Percentiles rank a stretch among this genome's conserved stretches.
Evolutionary conservation across 345 rosid genomes (phyloP).

Genomic region (Brassica incana): DNA sequence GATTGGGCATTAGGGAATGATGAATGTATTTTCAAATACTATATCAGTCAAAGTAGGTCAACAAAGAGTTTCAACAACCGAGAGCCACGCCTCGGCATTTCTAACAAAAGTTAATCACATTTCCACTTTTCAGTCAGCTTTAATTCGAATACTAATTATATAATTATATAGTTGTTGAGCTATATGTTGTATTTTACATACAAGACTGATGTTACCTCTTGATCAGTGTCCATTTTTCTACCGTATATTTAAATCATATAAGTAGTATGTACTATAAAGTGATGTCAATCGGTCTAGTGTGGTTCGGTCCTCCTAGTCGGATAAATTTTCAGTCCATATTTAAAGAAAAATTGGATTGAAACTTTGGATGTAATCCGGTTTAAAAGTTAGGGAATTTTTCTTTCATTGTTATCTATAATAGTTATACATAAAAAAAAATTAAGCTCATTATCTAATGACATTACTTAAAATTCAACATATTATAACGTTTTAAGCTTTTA

Average conservation of each 20-base stretch:
- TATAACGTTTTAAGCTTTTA: background rate
- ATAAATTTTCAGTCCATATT: background rate
- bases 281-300: background rate
- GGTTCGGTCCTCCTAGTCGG: background rate
- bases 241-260: background rate
- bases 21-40: constrained; percentile 7
- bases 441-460: background rate
- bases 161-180: constrained; percentile 11
- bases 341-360: background rate
- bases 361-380: background rate
- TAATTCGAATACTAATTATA: constrained; percentile 6
- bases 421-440: background rate
- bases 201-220: constrained; percentile 29
- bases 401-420: background rate
- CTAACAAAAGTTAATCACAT: background rate
- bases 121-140: constrained; percentile 15
- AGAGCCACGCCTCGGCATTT: constrained; percentile 33
- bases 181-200: constrained; percentile 13
- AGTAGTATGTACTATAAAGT: background rate
- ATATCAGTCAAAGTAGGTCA: constrained; percentile 43
- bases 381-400: background rate
- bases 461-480: background rate
- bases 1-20: constrained; percentile 40
- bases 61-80: constrained; percentile 35
- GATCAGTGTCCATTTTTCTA: background rate